A percentile compares a stretch with the other conserved stretches of the same genome.
phyloP scores from a whole-genome alignment of 2,329 filamentous ascomycete species.

The Diaporthe citri region DNA sequence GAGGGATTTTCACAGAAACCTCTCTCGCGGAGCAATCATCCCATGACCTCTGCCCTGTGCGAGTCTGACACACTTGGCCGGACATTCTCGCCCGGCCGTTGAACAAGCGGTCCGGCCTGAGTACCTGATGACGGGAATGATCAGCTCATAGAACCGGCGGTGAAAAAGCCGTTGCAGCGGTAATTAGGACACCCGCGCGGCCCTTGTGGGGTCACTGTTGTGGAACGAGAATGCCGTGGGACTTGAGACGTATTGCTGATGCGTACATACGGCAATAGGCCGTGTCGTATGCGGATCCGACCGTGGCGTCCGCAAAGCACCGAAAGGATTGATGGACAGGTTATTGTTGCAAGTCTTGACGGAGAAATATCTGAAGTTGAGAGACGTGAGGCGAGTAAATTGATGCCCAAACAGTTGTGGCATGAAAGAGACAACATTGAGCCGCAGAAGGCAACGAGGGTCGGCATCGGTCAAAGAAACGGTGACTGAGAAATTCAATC shows the following conservation, averaged over 20 bases:
- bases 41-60: not conserved
- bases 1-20: not conserved
- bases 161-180: conserved; percentile 13
- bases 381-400: not conserved
- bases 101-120: not conserved
- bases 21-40: not conserved
- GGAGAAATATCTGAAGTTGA: too few species aligned
- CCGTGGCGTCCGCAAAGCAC: not conserved
- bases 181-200: not conserved
- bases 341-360: not conserved
- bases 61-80: not conserved
- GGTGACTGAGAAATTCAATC: not conserved
- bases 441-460: not conserved
- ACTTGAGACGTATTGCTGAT: not conserved
- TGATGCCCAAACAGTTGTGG: not conserved
- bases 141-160: conserved; percentile 13
- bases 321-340: not conserved
- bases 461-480: not conserved
- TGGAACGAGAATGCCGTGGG: conserved; percentile 18
- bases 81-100: not conserved
- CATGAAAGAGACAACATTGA: not conserved
- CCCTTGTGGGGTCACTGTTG: not conserved
- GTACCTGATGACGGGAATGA: not conserved
- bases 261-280: not conserved
- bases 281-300: not conserved